Evolutionary conservation across 192 early-diverging fungal genomes (phyloP).

Genomic region (Coemansia sp.): DNA sequence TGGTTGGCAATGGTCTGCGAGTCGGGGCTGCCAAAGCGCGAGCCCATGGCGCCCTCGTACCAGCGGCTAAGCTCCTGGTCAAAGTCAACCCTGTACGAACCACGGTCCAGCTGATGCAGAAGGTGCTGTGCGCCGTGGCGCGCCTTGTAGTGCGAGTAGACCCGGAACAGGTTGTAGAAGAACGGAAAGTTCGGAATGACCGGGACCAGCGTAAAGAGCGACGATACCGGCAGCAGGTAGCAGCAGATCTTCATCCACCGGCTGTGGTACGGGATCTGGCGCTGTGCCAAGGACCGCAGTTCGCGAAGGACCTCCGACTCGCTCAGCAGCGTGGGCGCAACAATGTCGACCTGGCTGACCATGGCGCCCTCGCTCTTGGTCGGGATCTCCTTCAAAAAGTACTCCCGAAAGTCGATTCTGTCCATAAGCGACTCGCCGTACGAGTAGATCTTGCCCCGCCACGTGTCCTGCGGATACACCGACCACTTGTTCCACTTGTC

Average conservation of each 20-base stretch:
- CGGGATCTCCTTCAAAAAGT: constrained; percentile 68
- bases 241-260: constrained; percentile 66
- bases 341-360: constrained; percentile 27
- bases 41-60: constrained; percentile 10
- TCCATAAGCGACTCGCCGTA: constrained; percentile 63
- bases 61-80: constrained; percentile 33
- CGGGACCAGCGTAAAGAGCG: constrained; percentile 65
- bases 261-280: constrained; percentile 59
- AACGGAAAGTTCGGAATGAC: constrained; percentile 71
- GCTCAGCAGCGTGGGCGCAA: constrained; percentile 47
- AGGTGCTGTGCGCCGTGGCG: constrained; percentile 50
- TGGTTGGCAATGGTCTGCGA: constrained; percentile 7
- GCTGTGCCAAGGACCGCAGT: constrained; percentile 45
- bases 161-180: constrained; percentile 71
- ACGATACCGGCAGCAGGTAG: constrained; percentile 61
- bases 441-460: constrained; percentile 57
- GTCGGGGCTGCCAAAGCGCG: constrained; percentile 3
- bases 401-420: constrained; percentile 65
- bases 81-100: constrained; percentile 23
- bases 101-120: constrained; percentile 23
- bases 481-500: constrained; percentile 45
- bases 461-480: constrained; percentile 33
- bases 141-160: constrained; percentile 80
- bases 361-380: constrained; percentile 40
- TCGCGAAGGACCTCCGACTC: constrained; percentile 39